Conservation (phyloP, 2,329 filamentous ascomycete genomes). For the Herpotrichia juniperi region DNA sequence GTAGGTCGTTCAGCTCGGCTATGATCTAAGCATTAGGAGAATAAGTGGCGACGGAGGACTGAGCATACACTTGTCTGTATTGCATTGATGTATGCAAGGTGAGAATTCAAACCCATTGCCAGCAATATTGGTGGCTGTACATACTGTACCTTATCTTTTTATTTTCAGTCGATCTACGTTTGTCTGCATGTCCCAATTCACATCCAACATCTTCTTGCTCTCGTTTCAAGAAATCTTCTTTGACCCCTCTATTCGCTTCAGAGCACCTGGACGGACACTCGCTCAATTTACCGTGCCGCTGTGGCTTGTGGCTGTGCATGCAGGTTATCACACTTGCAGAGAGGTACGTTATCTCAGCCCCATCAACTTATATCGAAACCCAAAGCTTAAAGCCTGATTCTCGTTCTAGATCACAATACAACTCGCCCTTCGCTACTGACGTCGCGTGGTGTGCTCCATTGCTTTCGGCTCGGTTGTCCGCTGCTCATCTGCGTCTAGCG, state of each 20-base stretch:
- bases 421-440: neutral
- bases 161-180: slow-evolving; percentile 19
- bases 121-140: slow-evolving; percentile 21
- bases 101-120: neutral
- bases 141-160: slow-evolving; percentile 33
- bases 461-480: neutral
- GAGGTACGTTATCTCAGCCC: neutral
- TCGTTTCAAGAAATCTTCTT: neutral
- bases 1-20: slow-evolving; percentile 9
- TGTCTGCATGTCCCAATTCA: slow-evolving; percentile 12
- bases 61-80: neutral
- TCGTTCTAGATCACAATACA: neutral
- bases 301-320: neutral
- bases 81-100: slow-evolving; percentile 1
- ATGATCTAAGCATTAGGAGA: neutral
- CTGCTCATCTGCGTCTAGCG: neutral
- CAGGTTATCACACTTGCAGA: neutral
- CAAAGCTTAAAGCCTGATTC: slow-evolving; percentile 1
- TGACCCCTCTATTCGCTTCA: neutral
- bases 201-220: neutral
- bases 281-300: neutral
- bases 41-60: neutral
- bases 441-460: neutral
- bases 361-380: neutral
- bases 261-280: neutral